These are phyloP conservation scores for Pyrenochaeta sp. DNA, from an alignment of 2,329 filamentous ascomycete genomes.

Conservation along the genomic window DNA sequence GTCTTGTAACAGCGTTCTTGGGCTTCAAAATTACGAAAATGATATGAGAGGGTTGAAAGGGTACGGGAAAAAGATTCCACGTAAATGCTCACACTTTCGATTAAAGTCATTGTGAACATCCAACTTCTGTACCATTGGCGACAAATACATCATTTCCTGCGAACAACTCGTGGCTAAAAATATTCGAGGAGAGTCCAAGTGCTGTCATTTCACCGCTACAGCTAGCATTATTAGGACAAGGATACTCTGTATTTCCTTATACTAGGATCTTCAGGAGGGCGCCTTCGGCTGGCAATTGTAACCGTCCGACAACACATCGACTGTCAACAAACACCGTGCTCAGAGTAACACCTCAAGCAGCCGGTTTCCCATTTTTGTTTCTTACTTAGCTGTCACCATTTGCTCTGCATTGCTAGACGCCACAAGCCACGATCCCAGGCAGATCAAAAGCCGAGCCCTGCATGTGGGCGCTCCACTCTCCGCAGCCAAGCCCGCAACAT, in stretches of 20 bases:
- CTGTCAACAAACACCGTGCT: slow-evolving; percentile 21
- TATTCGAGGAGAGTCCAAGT: background rate
- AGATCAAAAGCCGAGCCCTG: slow-evolving; percentile 12
- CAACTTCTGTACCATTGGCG: background rate
- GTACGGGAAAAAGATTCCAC: background rate
- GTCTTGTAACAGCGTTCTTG: slow-evolving; percentile 22
- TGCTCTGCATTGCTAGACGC: slow-evolving; percentile 20
- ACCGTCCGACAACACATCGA: slow-evolving; percentile 10
- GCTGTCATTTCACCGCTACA: background rate
- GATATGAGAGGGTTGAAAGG: background rate
- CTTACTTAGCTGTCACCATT: slow-evolving; percentile 4
- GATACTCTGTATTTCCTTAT: slow-evolving; percentile 13
- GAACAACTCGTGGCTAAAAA: background rate
- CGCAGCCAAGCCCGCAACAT: slow-evolving; percentile 31
- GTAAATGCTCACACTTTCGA: background rate
- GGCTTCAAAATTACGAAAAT: slow-evolving; percentile 8
- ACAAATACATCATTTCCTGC: background rate
- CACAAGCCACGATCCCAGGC: slow-evolving; percentile 10
- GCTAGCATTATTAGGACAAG: slow-evolving; percentile 3
- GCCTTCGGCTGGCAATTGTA: slow-evolving; percentile 4
- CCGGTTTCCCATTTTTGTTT: slow-evolving; percentile 3
- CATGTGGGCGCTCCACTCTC: slow-evolving; percentile 19
- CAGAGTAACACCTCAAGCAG: background rate
- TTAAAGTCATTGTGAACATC: background rate
- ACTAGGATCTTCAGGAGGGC: slow-evolving; percentile 4